Conservation (phyloP, 2,329 filamentous ascomycete genomes). For the Penicillium sp. region DNA sequence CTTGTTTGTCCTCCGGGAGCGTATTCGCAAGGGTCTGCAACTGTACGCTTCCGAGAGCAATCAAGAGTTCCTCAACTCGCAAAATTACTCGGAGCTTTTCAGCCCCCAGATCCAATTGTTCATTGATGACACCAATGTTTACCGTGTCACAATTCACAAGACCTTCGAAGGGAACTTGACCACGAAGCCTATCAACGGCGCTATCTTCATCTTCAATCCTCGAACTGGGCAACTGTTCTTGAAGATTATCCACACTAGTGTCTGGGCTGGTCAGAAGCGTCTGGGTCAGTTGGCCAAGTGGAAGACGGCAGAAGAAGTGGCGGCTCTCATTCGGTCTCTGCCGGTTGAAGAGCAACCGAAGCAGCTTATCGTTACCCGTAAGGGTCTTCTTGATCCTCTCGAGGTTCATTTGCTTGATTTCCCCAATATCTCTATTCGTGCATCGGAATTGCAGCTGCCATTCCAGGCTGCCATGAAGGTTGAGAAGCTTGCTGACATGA, state of each 20-base stretch:
- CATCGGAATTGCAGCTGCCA: conserved; percentile 90
- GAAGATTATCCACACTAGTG: conserved; percentile 98
- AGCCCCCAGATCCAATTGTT: conserved; percentile 98
- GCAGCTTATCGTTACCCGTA: conserved; percentile 95
- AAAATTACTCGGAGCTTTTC: conserved; percentile 98
- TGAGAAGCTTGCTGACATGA: conserved; percentile 98
- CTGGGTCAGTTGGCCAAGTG: conserved; percentile 96
- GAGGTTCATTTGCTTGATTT: conserved; percentile 97
- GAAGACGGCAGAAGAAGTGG: conserved; percentile 99
- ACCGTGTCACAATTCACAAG: conserved; percentile 99
- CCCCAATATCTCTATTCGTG: conserved; percentile 97
- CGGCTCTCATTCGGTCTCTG: conserved; percentile 87
- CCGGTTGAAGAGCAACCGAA: conserved; percentile 98
- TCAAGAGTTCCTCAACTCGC: conserved; percentile 97
- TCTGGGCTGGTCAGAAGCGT: conserved; percentile 99
- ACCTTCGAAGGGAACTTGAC: conserved; percentile 98
- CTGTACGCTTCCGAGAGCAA: conserved; percentile 97
- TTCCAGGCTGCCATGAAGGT: conserved; percentile 99
- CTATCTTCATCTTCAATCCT: conserved; percentile 99
- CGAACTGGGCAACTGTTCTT: conserved; percentile 94
- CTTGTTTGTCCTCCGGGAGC: conserved; percentile 89
- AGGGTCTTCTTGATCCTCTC: conserved; percentile 91
- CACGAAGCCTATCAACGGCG: conserved; percentile 98
- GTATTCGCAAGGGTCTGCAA: conserved; percentile 96
- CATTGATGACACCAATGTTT: conserved; percentile 98